These are phyloP conservation scores for Aspergillus pseudoglaucus DNA, from an alignment of 2,329 filamentous ascomycete genomes.

Conservation along the genomic window DNA sequence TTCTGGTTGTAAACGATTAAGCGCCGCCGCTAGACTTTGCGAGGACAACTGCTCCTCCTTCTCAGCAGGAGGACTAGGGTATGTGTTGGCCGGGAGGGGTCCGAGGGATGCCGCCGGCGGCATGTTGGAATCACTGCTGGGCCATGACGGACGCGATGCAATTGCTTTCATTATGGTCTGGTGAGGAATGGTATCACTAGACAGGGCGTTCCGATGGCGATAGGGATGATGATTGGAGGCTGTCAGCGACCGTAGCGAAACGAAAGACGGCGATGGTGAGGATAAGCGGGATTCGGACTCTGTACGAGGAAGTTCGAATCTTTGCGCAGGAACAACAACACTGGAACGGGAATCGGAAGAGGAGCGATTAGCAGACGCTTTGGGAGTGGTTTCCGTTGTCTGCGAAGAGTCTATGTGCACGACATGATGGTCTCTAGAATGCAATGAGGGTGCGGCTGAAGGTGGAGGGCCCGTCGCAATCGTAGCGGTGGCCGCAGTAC, in stretches of 20 bases:
- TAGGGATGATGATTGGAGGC: slow-evolving; percentile 5
- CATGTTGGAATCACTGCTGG: slow-evolving; percentile 50
- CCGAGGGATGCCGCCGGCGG: slow-evolving; percentile 58
- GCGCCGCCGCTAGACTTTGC: slow-evolving; percentile 57
- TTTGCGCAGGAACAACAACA: slow-evolving; percentile 5
- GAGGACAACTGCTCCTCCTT: slow-evolving; percentile 37
- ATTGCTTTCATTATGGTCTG: slow-evolving; percentile 80
- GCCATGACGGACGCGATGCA: slow-evolving; percentile 54
- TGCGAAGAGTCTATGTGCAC: slow-evolving; percentile 38
- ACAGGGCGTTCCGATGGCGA: slow-evolving; percentile 48
- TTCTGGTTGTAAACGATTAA: slow-evolving; percentile 45
- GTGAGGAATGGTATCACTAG: slow-evolving; percentile 62
- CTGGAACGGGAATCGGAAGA: neutral
- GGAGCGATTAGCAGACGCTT: neutral
- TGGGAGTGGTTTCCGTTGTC: slow-evolving; percentile 17
- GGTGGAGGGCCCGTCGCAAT: slow-evolving; percentile 17
- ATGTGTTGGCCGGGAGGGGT: slow-evolving; percentile 45
- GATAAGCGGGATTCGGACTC: slow-evolving; percentile 13
- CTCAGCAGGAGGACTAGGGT: slow-evolving; percentile 18
- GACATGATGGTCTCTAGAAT: slow-evolving; percentile 41
- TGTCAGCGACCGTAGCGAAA: slow-evolving; percentile 26
- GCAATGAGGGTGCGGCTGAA: slow-evolving; percentile 17
- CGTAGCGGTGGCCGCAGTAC: slow-evolving; percentile 14
- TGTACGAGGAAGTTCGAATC: slow-evolving; percentile 16
- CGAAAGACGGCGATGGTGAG: slow-evolving; percentile 25